These are phyloP conservation scores for Apiospora hydei DNA, from an alignment of 2,329 filamentous ascomycete genomes.

Conservation along the genomic window DNA sequence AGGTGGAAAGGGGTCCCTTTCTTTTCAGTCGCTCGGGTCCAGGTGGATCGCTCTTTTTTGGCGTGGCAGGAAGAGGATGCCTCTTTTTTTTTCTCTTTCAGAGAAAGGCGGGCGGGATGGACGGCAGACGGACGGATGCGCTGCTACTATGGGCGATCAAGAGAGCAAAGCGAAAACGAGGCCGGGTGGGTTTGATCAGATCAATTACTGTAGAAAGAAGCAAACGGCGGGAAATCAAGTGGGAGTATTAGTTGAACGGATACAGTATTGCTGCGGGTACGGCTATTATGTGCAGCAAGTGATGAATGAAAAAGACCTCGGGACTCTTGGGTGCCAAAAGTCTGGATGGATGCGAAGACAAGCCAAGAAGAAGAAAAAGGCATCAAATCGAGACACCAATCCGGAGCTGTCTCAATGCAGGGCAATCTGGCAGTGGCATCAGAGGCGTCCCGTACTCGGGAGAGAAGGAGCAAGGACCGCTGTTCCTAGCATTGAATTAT, in stretches of 20 bases:
- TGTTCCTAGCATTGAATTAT: not conserved
- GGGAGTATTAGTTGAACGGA: not conserved
- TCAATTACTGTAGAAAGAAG: not conserved
- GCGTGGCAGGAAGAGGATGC: not conserved
- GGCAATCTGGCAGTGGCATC: not conserved
- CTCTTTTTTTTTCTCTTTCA: not conserved
- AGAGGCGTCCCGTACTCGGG: not conserved
- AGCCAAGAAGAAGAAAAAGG: too few relatives aligned
- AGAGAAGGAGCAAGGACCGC: not conserved
- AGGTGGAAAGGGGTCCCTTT: conserved; percentile 23
- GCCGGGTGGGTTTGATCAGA: not conserved
- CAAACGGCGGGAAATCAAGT: not conserved
- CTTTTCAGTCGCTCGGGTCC: conserved; percentile 17
- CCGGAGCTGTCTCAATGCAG: not conserved
- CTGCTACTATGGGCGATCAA: not conserved
- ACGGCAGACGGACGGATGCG: not conserved
- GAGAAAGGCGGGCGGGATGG: conserved; percentile 14
- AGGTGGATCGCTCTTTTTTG: conserved; percentile 14
- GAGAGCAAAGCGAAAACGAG: not conserved
- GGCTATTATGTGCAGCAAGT: not conserved
- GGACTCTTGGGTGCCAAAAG: too few relatives aligned
- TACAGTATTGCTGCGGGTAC: not conserved
- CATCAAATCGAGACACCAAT: not conserved
- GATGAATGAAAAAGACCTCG: not conserved
- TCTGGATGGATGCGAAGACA: too few relatives aligned